Conservation (phyloP, 176 grass and related monocot genomes). For the Rhipidocladum racemiflorum region DNA sequence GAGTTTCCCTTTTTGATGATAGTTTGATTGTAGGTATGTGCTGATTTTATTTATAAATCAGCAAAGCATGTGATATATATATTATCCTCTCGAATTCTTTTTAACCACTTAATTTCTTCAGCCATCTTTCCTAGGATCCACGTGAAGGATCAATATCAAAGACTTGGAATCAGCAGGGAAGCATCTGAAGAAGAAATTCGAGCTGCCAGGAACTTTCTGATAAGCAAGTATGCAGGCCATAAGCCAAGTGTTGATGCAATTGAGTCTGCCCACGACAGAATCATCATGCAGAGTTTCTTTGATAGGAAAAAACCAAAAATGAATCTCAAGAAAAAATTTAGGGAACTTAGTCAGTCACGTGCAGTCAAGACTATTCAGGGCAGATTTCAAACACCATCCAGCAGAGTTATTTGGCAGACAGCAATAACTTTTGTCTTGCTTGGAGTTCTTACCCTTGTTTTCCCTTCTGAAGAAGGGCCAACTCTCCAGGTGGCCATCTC, state of each 20-base stretch:
- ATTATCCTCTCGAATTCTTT: background rate
- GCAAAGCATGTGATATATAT: too few relatives aligned
- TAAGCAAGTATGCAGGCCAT: slow-evolving; percentile 79
- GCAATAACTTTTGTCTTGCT: slow-evolving; percentile 56
- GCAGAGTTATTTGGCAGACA: slow-evolving; percentile 77
- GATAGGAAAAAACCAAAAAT: slow-evolving; percentile 83
- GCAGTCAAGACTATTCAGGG: slow-evolving; percentile 60
- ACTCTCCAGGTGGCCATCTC: slow-evolving; percentile 85
- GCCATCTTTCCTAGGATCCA: slow-evolving; percentile 84
- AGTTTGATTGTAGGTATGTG: too few relatives aligned
- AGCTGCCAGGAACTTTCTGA: slow-evolving; percentile 83
- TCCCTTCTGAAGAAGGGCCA: slow-evolving; percentile 90
- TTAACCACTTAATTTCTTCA: slow-evolving; percentile 47
- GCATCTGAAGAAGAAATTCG: slow-evolving; percentile 98
- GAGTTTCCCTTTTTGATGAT: too few relatives aligned
- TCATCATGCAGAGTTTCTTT: slow-evolving; percentile 88
- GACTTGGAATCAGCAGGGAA: slow-evolving; percentile 80
- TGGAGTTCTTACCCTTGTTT: slow-evolving; percentile 61
- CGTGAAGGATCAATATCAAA: slow-evolving; percentile 81
- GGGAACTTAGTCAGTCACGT: slow-evolving; percentile 66
- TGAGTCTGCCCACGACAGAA: slow-evolving; percentile 86
- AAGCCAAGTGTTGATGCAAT: slow-evolving; percentile 90
- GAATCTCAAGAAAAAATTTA: slow-evolving; percentile 76
- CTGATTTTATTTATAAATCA: too few relatives aligned
- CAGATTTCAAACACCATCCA: slow-evolving; percentile 81